Percentiles rank a stretch among this genome's conserved stretches.
These are phyloP conservation scores for Aspergillus aculeatus DNA, from an alignment of 2,329 filamentous ascomycete genomes.

Conservation along the genomic window DNA sequence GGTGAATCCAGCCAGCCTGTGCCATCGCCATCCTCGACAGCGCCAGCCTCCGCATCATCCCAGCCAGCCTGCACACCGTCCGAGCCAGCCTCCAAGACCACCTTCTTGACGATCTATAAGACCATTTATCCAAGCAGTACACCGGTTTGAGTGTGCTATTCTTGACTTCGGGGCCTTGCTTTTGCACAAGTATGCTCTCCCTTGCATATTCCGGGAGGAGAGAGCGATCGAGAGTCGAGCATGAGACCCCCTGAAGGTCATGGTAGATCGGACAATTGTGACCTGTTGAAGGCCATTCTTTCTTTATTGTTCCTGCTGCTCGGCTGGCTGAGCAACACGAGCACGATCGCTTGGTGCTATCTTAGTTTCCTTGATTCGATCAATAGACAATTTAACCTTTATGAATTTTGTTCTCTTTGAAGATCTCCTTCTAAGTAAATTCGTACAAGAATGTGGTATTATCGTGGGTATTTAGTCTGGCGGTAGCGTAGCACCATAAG, in stretches of 20 bases:
- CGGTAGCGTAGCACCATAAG: neutral
- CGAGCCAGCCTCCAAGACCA: conserved; percentile 18
- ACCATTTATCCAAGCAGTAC: conserved; percentile 15
- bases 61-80: neutral
- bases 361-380: neutral
- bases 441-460: too few relatives aligned
- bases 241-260: neutral
- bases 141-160: neutral
- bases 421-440: too few relatives aligned
- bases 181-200: neutral
- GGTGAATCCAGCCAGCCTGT: neutral
- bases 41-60: neutral
- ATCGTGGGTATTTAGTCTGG: neutral
- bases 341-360: neutral
- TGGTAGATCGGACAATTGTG: neutral
- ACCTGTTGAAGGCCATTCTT: neutral
- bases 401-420: too few relatives aligned
- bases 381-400: neutral
- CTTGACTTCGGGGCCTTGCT: neutral
- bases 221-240: neutral
- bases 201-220: conserved; percentile 8
- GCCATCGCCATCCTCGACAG: neutral
- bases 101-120: conserved; percentile 26
- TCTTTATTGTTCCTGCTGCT: neutral
- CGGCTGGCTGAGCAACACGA: neutral